phyloP scores from a whole-genome alignment of 2,329 filamentous ascomycete genomes.

The Magnaporthales sp. region DNA sequence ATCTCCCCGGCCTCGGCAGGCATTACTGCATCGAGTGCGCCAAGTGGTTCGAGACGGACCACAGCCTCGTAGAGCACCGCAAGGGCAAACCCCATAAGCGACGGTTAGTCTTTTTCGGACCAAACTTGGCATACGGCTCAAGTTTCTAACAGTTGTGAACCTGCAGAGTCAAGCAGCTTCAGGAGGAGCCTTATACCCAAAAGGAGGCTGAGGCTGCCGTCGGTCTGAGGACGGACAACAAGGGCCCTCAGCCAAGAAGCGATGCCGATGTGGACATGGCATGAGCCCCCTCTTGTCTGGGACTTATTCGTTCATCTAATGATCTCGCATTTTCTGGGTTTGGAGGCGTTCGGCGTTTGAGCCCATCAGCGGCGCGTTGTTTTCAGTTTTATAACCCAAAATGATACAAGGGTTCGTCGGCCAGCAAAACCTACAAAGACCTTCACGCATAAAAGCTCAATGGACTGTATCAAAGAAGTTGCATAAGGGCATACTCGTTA shows the following conservation, averaged over 20 bases:
- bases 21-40: conserved; percentile 90
- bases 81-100: conserved; percentile 92
- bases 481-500: background rate
- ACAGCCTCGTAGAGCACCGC: conserved; percentile 64
- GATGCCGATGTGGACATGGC: conserved; percentile 9
- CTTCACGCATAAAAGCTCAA: background rate
- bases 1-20: conserved; percentile 76
- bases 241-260: background rate
- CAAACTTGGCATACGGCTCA: background rate
- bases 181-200: conserved; percentile 79
- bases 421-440: background rate
- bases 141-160: conserved; percentile 15
- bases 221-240: conserved; percentile 29
- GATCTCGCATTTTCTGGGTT: background rate
- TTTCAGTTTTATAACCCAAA: background rate
- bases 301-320: background rate
- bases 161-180: conserved; percentile 66
- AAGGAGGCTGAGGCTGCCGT: conserved; percentile 76
- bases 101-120: conserved; percentile 43
- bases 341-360: background rate
- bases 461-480: background rate
- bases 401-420: background rate
- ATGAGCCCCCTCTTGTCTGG: background rate
- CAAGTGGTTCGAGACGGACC: conserved; percentile 88
- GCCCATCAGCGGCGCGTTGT: background rate